phyloP scores from a whole-genome alignment of 2,329 filamentous ascomycete genomes.

The Nemania sp. region DNA sequence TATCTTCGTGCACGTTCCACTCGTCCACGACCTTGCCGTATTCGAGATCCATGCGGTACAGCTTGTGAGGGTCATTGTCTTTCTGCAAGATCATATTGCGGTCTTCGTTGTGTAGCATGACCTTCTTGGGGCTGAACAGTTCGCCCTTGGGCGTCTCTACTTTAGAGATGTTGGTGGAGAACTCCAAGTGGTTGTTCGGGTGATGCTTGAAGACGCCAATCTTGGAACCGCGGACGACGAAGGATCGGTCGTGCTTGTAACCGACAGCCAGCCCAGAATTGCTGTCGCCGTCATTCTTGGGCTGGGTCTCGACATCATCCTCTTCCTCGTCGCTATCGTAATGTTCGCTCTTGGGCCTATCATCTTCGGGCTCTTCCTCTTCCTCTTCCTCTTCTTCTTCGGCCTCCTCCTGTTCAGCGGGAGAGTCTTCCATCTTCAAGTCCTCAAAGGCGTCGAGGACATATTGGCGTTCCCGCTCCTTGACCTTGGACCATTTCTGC shows the following conservation, averaged over 20 bases:
- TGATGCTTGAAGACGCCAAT: conserved; percentile 99
- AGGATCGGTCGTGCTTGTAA: conserved; percentile 95
- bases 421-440: conserved; percentile 82
- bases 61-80: conserved; percentile 77
- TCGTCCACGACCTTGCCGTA: conserved; percentile 98
- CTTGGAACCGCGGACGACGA: conserved; percentile 95
- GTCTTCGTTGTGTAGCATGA: conserved; percentile 93
- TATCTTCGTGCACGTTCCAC: conserved; percentile 98
- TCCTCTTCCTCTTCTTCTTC: conserved; percentile 57
- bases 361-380: conserved; percentile 59
- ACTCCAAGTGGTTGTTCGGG: conserved; percentile 87
- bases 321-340: conserved; percentile 74
- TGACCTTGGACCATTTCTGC: conserved; percentile 89
- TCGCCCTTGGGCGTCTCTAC: conserved; percentile 86
- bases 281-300: conserved; percentile 77
- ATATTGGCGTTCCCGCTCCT: conserved; percentile 91
- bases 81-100: conserved; percentile 89
- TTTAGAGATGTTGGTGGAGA: conserved; percentile 96
- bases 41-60: conserved; percentile 97
- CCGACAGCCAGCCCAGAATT: conserved; percentile 95
- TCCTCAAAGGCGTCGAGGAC: conserved; percentile 95
- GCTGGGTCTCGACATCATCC: conserved; percentile 68
- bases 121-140: conserved; percentile 91
- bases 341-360: conserved; percentile 69
- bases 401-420: conserved; percentile 55